Evolutionary conservation across 352 stramenopile genomes (phyloP).

Genomic region (Saprolegnia parasitica): DNA sequence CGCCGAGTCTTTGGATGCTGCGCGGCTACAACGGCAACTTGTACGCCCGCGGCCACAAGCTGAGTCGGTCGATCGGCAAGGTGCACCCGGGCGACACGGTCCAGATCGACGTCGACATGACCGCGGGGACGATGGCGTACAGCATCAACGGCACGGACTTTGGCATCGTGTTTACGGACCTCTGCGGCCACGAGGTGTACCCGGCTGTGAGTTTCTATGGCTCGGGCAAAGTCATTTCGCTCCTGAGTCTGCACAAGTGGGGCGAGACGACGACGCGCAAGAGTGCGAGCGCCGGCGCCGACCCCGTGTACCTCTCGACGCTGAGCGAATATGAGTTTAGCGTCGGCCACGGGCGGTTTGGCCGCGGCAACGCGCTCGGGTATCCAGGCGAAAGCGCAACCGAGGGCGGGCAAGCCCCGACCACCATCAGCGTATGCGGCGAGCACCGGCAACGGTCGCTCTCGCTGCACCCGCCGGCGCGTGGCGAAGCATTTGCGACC

Average conservation of each 20-base stretch:
- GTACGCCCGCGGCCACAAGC: slow-evolving; percentile 84
- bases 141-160: slow-evolving; percentile 89
- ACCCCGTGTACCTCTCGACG: slow-evolving; percentile 70
- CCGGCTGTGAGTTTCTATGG: slow-evolving; percentile 86
- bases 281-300: slow-evolving; percentile 33
- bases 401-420: slow-evolving; percentile 28
- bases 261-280: slow-evolving; percentile 37
- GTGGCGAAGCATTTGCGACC: slow-evolving; percentile 70
- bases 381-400: slow-evolving; percentile 50
- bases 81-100: slow-evolving; percentile 85
- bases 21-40: slow-evolving; percentile 89
- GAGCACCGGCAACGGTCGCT: slow-evolving; percentile 69
- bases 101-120: slow-evolving; percentile 86
- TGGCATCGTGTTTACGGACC: slow-evolving; percentile 78
- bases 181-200: slow-evolving; percentile 76
- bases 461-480: slow-evolving; percentile 67
- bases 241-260: slow-evolving; percentile 76
- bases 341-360: slow-evolving; percentile 74
- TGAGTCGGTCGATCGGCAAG: slow-evolving; percentile 80
- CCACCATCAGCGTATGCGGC: slow-evolving; percentile 51
- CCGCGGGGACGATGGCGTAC: slow-evolving; percentile 76
- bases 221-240: slow-evolving; percentile 82
- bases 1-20: slow-evolving; percentile 88
- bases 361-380: slow-evolving; percentile 67
- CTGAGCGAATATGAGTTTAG: slow-evolving; percentile 72